Conservation (phyloP, 2,329 filamentous ascomycete species). For the Trichophyton verrucosum region DNA sequence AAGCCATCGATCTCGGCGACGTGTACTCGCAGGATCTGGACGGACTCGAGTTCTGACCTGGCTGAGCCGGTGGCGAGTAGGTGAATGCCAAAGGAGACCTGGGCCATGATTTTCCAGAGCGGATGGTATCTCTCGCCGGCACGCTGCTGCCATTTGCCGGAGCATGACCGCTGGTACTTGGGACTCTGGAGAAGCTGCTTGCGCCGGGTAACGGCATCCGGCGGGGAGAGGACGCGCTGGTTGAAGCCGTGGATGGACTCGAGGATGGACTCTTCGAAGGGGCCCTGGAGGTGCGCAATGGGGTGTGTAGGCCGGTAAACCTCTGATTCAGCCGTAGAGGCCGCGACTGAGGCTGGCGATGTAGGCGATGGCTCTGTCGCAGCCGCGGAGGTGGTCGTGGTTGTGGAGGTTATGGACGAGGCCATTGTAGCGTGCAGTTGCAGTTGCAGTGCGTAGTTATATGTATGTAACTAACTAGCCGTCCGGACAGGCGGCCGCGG, state of each 20-base stretch:
- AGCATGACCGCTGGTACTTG: conserved; percentile 58
- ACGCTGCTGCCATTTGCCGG: conserved; percentile 62
- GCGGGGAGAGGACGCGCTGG: conserved; percentile 21
- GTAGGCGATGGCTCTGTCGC: neutral
- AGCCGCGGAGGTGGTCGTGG: neutral
- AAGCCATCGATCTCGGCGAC: conserved; percentile 92
- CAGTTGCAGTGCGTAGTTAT: neutral
- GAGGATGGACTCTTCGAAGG: conserved; percentile 35
- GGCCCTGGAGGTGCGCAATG: conserved; percentile 32
- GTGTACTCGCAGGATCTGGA: conserved; percentile 77
- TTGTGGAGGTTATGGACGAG: neutral
- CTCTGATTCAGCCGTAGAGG: neutral
- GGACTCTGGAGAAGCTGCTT: conserved; percentile 55
- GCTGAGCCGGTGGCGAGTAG: conserved; percentile 72
- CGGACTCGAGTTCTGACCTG: conserved; percentile 77
- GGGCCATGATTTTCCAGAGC: conserved; percentile 76
- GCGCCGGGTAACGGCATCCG: conserved; percentile 41
- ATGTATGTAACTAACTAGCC: neutral
- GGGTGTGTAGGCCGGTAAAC: conserved; percentile 21
- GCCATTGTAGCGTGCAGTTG: too few species aligned
- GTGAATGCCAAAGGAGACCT: conserved; percentile 89
- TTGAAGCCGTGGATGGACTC: conserved; percentile 22
- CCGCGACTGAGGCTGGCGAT: neutral
- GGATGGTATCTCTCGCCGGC: conserved; percentile 71
- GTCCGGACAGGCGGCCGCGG: neutral